phyloP scores from a whole-genome alignment of 129 eudicot genomes.

The Chrysanthemum lavandulifolium region DNA sequence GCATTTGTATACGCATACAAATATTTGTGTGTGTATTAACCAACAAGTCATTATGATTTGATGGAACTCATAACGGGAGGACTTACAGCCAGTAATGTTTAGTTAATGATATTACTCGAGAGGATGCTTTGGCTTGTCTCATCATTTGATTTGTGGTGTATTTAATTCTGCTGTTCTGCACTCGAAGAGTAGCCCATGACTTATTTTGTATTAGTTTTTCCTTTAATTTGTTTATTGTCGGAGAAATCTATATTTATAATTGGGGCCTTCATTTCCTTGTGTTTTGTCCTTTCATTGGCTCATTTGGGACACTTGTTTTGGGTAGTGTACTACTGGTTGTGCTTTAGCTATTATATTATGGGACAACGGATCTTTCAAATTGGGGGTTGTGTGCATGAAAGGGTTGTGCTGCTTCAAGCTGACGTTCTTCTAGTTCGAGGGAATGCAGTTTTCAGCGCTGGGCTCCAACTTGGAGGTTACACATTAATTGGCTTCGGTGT shows the following conservation, averaged over 20 bases:
- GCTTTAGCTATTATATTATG: too few species aligned
- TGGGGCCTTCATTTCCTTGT: slow-evolving; percentile 12
- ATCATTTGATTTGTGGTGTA: slow-evolving; percentile 3
- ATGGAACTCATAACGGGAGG: slow-evolving; percentile 4
- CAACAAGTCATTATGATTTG: not conserved
- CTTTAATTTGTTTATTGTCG: not conserved
- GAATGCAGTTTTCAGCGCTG: not conserved
- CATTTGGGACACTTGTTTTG: not conserved
- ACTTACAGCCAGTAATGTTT: slow-evolving; percentile 1
- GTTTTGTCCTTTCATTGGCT: not conserved
- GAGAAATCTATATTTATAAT: not conserved
- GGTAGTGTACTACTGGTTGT: not conserved
- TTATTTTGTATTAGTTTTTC: slow-evolving; percentile 9
- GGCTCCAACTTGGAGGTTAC: slow-evolving; percentile 5
- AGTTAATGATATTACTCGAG: not conserved
- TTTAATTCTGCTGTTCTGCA: slow-evolving; percentile 1
- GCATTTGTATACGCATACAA: slow-evolving; percentile 7
- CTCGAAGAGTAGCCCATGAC: not conserved
- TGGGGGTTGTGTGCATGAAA: not conserved
- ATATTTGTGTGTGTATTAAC: not conserved
- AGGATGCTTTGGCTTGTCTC: not conserved
- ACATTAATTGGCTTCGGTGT: not conserved
- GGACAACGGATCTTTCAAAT: not conserved
- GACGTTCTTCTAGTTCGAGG: not conserved
- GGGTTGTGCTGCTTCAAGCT: not conserved